These are phyloP conservation scores for Diaporthe velutina DNA, from an alignment of 2,329 filamentous ascomycete genomes.

Conservation along the genomic window DNA sequence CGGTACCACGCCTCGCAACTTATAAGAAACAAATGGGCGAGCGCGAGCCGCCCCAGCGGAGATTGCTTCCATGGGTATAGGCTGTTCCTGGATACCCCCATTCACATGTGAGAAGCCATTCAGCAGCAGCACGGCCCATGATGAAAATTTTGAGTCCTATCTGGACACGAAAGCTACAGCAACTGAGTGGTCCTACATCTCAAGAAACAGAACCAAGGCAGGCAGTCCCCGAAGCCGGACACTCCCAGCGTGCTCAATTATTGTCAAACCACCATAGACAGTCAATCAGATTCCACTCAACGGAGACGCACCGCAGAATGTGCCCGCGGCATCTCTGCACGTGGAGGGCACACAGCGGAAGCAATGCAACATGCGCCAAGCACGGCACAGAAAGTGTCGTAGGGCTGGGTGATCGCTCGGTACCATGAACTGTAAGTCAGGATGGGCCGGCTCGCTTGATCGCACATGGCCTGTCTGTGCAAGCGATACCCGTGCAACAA, in stretches of 20 bases:
- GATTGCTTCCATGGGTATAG: not conserved
- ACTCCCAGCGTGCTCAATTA: not conserved
- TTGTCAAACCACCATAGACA: not conserved
- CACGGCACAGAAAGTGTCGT: constrained; percentile 14
- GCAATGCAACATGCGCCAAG: constrained; percentile 25
- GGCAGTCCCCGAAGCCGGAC: too few species aligned
- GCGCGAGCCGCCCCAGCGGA: too few species aligned
- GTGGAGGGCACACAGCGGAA: not conserved
- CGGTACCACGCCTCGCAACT: not conserved
- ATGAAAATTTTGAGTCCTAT: not conserved
- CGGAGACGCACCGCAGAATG: not conserved
- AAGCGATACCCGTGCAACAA: constrained; percentile 5
- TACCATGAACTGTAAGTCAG: not conserved
- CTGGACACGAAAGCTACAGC: not conserved
- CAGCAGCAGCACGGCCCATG: not conserved
- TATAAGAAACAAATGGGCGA: not conserved
- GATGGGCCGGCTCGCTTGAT: not conserved
- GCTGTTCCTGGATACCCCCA: not conserved
- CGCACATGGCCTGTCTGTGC: not conserved
- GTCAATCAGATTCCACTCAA: not conserved
- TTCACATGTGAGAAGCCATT: not conserved
- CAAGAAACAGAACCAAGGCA: not conserved
- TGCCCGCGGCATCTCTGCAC: constrained; percentile 5
- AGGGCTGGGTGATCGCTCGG: constrained; percentile 27
- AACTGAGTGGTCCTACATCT: too few species aligned